Evolutionary conservation across 2,329 filamentous ascomycete genomes (phyloP), one percentile per base, ranked within the genome.

Genomic region (Exophiala alcalophila): DNA sequence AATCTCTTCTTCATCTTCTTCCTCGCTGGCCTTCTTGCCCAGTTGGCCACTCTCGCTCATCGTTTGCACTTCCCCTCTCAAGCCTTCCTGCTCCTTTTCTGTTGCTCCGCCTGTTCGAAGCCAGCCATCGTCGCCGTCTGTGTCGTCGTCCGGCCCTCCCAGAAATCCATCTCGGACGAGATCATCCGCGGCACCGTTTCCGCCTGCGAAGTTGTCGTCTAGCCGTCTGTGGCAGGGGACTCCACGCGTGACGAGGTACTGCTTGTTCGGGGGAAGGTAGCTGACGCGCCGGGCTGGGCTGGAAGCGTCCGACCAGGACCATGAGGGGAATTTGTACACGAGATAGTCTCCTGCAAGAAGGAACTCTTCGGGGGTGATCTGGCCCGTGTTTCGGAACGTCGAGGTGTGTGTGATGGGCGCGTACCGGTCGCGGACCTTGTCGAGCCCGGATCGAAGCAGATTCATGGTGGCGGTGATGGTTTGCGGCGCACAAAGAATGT

Each of bases 321-420:
- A 98, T 45, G 91, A 94, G 6, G 91, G 92, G 69, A 98, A 98
- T 73, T 96, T 97, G 81, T 94, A 95, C 61, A 95, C 90, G 25
- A 98, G 81, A 65, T 97, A 98, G 71, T 98, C 92, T 58, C 92
- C 92, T 3, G 92, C 92, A 3, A 86, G 84, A 36, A 96, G 76
- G 66, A 98, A 98, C 74, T 98, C 92, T 61, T 96, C 91, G 12
- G 91, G 91, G 0, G 91, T 97, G 68, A 98, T 92, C 71, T 97
- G 86, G 54, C 92, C 92, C 4, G 90, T 95, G 59, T 80, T 78
- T 58, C 91, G 86, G 69, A 98, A 98, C 53, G 87, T 97, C 3
- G 91, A 97, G 38, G 81, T 94, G 65, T 94, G 83, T 47, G 81
- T 82, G 59, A 95, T 83, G 27, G 90, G 90, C 9, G 91, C 88